phyloP scores from a whole-genome alignment of 805 yeast species.

The Saccharomyces jurei region DNA sequence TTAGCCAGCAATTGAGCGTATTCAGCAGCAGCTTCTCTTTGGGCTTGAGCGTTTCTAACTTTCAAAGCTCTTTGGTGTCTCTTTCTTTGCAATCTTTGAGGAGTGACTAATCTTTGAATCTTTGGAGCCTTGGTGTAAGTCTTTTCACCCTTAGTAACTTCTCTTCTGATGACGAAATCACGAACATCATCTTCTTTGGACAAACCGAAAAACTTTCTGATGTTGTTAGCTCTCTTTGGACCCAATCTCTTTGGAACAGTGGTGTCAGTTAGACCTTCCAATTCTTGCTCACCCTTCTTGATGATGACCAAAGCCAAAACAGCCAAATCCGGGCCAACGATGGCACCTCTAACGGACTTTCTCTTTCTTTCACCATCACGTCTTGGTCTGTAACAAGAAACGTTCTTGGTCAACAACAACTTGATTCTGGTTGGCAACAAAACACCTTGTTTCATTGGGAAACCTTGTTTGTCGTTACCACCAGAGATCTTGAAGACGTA shows the following conservation, averaged over 20 bases:
- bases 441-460: conserved; percentile 99
- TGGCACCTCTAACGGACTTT: conserved; percentile 99
- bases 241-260: conserved; percentile 98
- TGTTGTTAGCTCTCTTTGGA: conserved; percentile 99
- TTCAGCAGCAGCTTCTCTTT: conserved; percentile 99
- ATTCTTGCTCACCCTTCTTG: conserved; percentile 95
- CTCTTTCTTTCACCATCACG: conserved; percentile 99
- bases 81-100: conserved; percentile 99
- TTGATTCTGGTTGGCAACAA: conserved; percentile 99
- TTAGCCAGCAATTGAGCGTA: conserved; percentile 97
- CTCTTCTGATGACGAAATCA: conserved; percentile 95
- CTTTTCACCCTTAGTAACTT: conserved; percentile 95
- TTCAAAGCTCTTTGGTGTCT: conserved; percentile 90
- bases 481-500: conserved; percentile 98
- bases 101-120: conserved; percentile 98
- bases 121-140: conserved; percentile 99
- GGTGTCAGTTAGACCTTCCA: conserved; percentile 90
- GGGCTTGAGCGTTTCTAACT: conserved; percentile 94
- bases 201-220: conserved; percentile 97
- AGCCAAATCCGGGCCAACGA: conserved; percentile 94
- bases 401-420: conserved; percentile 86
- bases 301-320: conserved; percentile 87
- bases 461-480: conserved; percentile 99
- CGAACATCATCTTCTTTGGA: conserved; percentile 42
- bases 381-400: conserved; percentile 99